Percentiles rank a stretch among this genome's conserved stretches.
phyloP scores from a whole-genome alignment of 306 rosid species.

The Vigna trinervia region DNA sequence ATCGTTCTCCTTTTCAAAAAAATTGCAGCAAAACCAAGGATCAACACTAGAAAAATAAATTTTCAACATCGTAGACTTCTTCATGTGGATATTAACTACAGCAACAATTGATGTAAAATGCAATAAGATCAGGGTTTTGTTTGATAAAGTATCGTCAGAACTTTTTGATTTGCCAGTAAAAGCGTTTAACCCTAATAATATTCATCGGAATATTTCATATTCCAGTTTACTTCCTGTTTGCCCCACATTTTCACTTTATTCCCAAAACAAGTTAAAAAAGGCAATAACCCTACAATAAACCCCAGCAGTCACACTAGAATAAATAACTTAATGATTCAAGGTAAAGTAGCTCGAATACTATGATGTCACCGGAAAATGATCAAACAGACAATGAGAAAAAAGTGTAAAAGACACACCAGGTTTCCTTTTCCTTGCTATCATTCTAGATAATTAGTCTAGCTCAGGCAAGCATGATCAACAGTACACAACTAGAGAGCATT shows the following conservation, averaged over 20 bases:
- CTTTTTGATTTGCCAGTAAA: constrained; percentile 4
- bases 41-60: neutral
- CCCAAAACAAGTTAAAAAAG: neutral
- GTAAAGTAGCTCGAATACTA: neutral
- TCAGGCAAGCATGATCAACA: neutral
- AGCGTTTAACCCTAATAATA: neutral
- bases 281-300: neutral
- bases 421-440: neutral
- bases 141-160: neutral
- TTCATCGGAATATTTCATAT: neutral
- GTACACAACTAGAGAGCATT: constrained; percentile 5
- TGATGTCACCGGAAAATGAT: constrained; percentile 16
- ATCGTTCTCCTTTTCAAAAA: neutral
- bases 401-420: neutral
- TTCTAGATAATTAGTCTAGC: neutral
- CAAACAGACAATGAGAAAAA: neutral
- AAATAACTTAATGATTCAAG: constrained; percentile 4
- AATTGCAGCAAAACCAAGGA: neutral
- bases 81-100: neutral
- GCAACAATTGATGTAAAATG: constrained; percentile 2
- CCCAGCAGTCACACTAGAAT: neutral
- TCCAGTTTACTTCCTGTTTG: constrained; percentile 5
- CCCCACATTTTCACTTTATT: neutral
- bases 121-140: neutral
- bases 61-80: neutral